phyloP scores from a whole-genome alignment of 1,284 basidiomycete species.

The Bondarzewia mesenterica region DNA sequence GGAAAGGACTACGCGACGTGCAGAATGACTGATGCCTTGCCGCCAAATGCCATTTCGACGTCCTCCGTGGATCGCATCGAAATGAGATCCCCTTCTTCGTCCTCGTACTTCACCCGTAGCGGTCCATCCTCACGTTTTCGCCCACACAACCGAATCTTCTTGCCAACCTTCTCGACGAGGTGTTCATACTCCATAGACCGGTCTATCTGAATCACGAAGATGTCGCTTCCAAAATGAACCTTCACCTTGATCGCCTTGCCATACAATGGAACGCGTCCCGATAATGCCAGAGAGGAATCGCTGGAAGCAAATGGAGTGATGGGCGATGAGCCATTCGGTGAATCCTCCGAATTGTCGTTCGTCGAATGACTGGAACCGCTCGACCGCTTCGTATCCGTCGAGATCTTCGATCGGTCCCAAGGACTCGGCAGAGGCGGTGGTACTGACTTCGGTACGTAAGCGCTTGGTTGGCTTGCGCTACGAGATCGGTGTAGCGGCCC shows the following conservation, averaged over 20 bases:
- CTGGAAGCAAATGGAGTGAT: constrained; percentile 82
- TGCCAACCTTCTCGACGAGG: constrained; percentile 83
- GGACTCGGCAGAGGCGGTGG: constrained; percentile 46
- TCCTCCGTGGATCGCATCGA: constrained; percentile 83
- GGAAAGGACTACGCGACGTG: constrained; percentile 70
- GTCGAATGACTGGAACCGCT: constrained; percentile 78
- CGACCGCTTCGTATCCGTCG: constrained; percentile 55
- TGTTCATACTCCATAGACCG: constrained; percentile 70
- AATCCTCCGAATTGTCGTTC: constrained; percentile 70
- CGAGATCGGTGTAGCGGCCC: constrained; percentile 43
- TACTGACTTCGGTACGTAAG: constrained; percentile 47
- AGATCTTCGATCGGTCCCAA: constrained; percentile 47
- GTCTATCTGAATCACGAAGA: constrained; percentile 87
- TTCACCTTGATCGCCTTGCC: constrained; percentile 68
- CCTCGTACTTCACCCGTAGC: constrained; percentile 80
- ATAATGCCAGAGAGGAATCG: constrained; percentile 56
- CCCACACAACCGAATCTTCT: constrained; percentile 87
- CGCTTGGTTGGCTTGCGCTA: constrained; percentile 68
- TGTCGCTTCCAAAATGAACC: constrained; percentile 84
- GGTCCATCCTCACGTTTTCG: constrained; percentile 67
- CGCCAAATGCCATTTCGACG: constrained; percentile 82
- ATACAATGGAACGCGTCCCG: constrained; percentile 32
- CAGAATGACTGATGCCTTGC: constrained; percentile 53
- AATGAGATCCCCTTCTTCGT: constrained; percentile 88
- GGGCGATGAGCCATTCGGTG: constrained; percentile 72